These are phyloP conservation scores for Hygrophorus russula DNA, from an alignment of 768 basidiomycete genomes.

Conservation along the genomic window DNA sequence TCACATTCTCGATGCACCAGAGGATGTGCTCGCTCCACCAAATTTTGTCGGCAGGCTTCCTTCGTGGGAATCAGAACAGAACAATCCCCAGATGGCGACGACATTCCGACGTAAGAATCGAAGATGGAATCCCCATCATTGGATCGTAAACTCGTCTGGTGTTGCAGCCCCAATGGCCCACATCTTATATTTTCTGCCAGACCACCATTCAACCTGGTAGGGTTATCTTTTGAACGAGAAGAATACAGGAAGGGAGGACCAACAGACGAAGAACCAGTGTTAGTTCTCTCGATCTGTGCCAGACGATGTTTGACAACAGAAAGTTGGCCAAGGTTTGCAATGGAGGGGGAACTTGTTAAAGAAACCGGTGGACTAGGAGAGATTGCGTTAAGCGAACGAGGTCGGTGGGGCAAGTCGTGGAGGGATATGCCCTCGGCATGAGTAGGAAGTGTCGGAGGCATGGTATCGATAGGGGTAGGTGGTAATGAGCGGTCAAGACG, in stretches of 20 bases:
- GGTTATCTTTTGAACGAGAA: neutral
- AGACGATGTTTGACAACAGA: constrained; percentile 61
- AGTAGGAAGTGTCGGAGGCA: constrained; percentile 8
- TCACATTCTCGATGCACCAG: too few species aligned
- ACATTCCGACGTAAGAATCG: constrained; percentile 13
- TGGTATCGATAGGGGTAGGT: constrained; percentile 15
- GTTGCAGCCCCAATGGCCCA: neutral
- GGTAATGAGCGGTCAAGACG: constrained; percentile 21
- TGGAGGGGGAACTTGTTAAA: constrained; percentile 40
- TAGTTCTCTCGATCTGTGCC: constrained; percentile 31
- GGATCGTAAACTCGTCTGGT: constrained; percentile 8
- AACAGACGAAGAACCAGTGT: constrained; percentile 7
- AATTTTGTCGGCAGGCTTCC: too few species aligned
- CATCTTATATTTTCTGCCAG: neutral
- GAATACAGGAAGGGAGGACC: neutral
- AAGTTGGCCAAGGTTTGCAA: constrained; percentile 45
- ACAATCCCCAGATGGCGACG: neutral
- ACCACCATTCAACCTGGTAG: constrained; percentile 1
- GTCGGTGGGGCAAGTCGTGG: constrained; percentile 1
- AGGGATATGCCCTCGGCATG: too few species aligned
- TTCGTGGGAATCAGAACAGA: too few species aligned
- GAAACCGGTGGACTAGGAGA: constrained; percentile 1
- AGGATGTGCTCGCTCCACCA: too few species aligned
- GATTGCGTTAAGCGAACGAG: neutral
- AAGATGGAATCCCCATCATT: constrained; percentile 15